These are phyloP conservation scores for Tubosaeta sp. DNA, from an alignment of 768 basidiomycete species.

Conservation along the genomic window DNA sequence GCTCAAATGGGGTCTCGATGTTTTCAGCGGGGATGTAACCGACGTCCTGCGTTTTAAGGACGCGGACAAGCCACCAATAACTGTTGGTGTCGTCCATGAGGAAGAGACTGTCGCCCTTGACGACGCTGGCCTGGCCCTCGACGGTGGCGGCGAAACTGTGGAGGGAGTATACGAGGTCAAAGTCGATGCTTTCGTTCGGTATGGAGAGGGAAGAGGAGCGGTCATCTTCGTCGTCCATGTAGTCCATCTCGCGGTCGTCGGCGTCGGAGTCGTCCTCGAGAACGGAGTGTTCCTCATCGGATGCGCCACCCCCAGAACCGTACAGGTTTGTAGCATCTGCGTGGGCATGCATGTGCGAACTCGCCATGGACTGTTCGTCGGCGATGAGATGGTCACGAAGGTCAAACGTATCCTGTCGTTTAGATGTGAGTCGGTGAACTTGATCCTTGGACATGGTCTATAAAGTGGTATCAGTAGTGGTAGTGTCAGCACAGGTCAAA, in stretches of 20 bases:
- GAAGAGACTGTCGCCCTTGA: slow-evolving; percentile 95
- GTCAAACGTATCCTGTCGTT: slow-evolving; percentile 65
- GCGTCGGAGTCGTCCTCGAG: slow-evolving; percentile 81
- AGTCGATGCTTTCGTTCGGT: slow-evolving; percentile 90
- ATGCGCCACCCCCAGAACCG: slow-evolving; percentile 35
- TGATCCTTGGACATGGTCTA: slow-evolving; percentile 29
- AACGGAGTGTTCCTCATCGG: slow-evolving; percentile 77
- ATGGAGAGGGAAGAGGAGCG: slow-evolving; percentile 80
- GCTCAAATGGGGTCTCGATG: slow-evolving; percentile 97
- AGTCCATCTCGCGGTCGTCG: slow-evolving; percentile 63
- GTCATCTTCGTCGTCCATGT: slow-evolving; percentile 72
- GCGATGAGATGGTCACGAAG: slow-evolving; percentile 58
- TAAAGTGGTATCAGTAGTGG: neutral
- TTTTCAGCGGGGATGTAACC: slow-evolving; percentile 99
- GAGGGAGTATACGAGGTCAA: slow-evolving; percentile 87
- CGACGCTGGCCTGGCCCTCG: slow-evolving; percentile 97
- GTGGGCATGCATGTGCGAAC: slow-evolving; percentile 44
- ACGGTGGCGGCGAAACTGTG: slow-evolving; percentile 98
- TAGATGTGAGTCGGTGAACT: slow-evolving; percentile 15
- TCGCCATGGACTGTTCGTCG: slow-evolving; percentile 48
- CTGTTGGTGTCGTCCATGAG: slow-evolving; percentile 98
- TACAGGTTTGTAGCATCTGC: slow-evolving; percentile 42
- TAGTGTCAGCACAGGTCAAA: neutral
- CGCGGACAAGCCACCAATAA: slow-evolving; percentile 99
- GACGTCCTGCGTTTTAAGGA: slow-evolving; percentile 97